phyloP scores from a whole-genome alignment of 2,329 filamentous ascomycete genomes.

The Neodidymelliopsis sp. region DNA sequence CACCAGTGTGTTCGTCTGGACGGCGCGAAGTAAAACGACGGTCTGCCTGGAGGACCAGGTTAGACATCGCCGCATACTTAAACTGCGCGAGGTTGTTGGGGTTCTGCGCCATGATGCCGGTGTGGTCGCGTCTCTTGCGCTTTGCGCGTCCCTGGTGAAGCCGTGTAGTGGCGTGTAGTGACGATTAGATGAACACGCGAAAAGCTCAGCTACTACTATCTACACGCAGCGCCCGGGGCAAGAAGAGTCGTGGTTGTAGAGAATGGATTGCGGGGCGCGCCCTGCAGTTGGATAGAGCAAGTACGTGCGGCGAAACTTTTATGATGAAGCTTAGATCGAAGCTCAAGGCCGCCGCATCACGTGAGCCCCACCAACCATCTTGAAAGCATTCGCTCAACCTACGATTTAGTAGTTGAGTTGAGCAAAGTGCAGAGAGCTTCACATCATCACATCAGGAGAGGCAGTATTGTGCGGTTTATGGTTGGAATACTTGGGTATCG shows the following conservation, averaged over 20 bases:
- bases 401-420: too few relatives aligned
- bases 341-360: conserved; percentile 10
- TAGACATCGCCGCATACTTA: conserved; percentile 99
- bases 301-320: conserved; percentile 26
- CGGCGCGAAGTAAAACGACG: conserved; percentile 91
- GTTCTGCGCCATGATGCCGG: conserved; percentile 37
- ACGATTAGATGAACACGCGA: conserved; percentile 14
- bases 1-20: conserved; percentile 93
- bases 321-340: conserved; percentile 12
- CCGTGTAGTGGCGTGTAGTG: conserved; percentile 3
- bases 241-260: conserved; percentile 17
- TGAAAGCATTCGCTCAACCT: too few relatives aligned
- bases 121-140: conserved; percentile 27
- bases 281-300: conserved; percentile 30
- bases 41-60: conserved; percentile 99
- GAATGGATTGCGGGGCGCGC: conserved; percentile 32
- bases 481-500: conserved; percentile 11
- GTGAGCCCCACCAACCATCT: not conserved
- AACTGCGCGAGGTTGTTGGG: conserved; percentile 85
- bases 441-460: not conserved
- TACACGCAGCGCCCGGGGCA: conserved; percentile 17
- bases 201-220: conserved; percentile 11
- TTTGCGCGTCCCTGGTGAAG: conserved; percentile 25
- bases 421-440: not conserved
- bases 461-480: not conserved